Evolutionary conservation across 2,329 filamentous ascomycete species (phyloP), one percentile per base, ranked within the genome.

Genomic region (Ophiostoma montium): DNA sequence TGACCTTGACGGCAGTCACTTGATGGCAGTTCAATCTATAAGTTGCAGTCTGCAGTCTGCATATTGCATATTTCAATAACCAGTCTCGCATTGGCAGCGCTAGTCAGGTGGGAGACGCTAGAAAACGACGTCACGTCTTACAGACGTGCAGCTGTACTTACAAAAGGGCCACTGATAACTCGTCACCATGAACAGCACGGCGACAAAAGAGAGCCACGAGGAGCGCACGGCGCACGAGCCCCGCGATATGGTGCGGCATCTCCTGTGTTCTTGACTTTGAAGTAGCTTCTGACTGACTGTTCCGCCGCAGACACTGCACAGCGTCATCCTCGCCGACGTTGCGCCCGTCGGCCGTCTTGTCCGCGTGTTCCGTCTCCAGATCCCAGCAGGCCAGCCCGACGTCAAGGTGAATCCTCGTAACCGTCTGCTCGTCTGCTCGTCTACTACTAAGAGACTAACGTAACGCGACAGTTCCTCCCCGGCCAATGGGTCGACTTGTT

Each of bases 401-500:
- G 66, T 76, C 55, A 68, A 71, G 60, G 78, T 78, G 66, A 44
- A 58, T 50, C 12, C 7, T 42, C n/a, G n/a, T n/a, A n/a, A n/a
- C n/a, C n/a, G n/a, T n/a, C n/a, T n/a, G n/a, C n/a, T n/a, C n/a
- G n/a, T n/a, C n/a, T n/a, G n/a, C n/a, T n/a, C n/a, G n/a, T n/a
- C n/a, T n/a, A n/a, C n/a, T n/a, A n/a, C n/a, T n/a, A n/a, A n/a
- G n/a, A n/a, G 39, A 18, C 13, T 36, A 16, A 5, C 7, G 19
- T 39, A 10, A 45, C 9, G 23, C 21, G 8, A 8, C 23, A 84
- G 72, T 94, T 92, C 65, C 71, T 80, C 6, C 78, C 88, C 5
- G 88, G 88, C 48, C 88, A 94, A 70, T 95, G 87, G 86, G 73
- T 95, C 50, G 88, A 95, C 62, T 80, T 87, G 7, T 82, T 84